Base-by-base conservation (phyloP, 2,329 filamentous ascomycete species). In the Beauveria australis region DNA sequence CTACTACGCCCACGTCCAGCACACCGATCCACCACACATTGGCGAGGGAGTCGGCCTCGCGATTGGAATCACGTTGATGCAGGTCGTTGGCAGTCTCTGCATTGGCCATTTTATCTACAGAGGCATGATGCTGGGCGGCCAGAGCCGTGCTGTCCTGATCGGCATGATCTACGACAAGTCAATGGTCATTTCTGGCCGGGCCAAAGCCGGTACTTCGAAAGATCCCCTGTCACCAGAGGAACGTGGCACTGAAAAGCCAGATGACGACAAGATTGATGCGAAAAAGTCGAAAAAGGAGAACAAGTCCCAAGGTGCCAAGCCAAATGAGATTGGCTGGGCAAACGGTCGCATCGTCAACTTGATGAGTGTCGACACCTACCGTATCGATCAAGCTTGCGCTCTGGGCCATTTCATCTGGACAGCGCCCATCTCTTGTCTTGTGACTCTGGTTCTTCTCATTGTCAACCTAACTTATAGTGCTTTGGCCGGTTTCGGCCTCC, bases 301-400 rank as follows among this genome's bases (percentile, higher is more conserved):
- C 53, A 72, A 70, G 14, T 2, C 9, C 0, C 40, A 54, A 12
- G 30, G 41, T 24, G 51, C 19, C 6, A 54, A 43, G 22, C 41
- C 58, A 18, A 89, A 94, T 67, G 89, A 88, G 3, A 79, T 84
- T 24, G 94, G 93, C 26, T 97, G 93, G 93, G 87, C 87, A 61
- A 97, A 97, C 68, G 94, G 94, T 24, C 86, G 91, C 64, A 91
- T 97, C 57, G 86, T 94, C 70, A 96, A 95, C 66, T 71, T 97
- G 66, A 97, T 97, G 92, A 93, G 91, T 63, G 91, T 94, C 49
- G 93, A 97, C 71, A 95, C 92, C 0, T 95, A 96, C 73, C 91
- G 93, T 66, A 81, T 99, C 63, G 92, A 97, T 68, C 89, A 92
- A 70, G 92, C 92, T 1, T 91, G 84, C 44, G 91, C 90, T 47